Evolutionary conservation across 2,329 filamentous ascomycete genomes (phyloP), one percentile per base, ranked within the genome.

Genomic region (Mycocentrospora acerina): DNA sequence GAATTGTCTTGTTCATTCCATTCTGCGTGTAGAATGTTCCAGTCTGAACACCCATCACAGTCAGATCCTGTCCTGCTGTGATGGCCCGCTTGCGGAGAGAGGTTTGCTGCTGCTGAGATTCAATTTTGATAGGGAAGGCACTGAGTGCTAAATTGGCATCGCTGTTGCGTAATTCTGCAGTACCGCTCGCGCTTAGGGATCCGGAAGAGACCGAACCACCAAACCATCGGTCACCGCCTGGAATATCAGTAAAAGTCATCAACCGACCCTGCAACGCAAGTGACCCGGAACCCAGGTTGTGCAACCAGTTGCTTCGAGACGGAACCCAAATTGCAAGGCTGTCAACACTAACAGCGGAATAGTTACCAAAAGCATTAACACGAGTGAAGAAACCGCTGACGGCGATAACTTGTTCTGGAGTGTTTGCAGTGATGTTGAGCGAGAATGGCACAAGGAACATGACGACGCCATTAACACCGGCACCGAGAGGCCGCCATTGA

Each of bases 311-410:
- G 41, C 76, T 78, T 46, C 79, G 76, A 3, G 90, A 94, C 3
- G 88, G 88, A 7, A 97, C 85, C 93, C 93, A 98, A 25, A 97
- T 76, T 11, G 89, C 91, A 57, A 98, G 89, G 2, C 90, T 90
- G 34, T 81, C 69, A 1, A 83, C 86, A 7, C 77, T 57, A 18
- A 83, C 75, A 8, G 81, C 78, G 6, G 75, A 66, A 50, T 83
- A 83, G 48, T 74, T 74, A 24, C 73, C 81, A 53, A 89, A 91
- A 0, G 77, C 79, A 18, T 84, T 77, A 45, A 95, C 81, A 37
- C 82, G 73, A 12, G 79, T 77, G 65, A 98, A 98, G 43, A 81
- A 76, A 5, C 93, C 93, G 32, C 83, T 91, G 42, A 98, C 74
- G 2, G 85, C 82, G 46, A 97, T 78, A 15, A 86, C 88, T 10